Percentiles rank a stretch among this genome's conserved stretches.
These are phyloP conservation scores for Dipodascopsis uninucleata DNA, from an alignment of 805 yeast species.

Conservation along the genomic window DNA sequence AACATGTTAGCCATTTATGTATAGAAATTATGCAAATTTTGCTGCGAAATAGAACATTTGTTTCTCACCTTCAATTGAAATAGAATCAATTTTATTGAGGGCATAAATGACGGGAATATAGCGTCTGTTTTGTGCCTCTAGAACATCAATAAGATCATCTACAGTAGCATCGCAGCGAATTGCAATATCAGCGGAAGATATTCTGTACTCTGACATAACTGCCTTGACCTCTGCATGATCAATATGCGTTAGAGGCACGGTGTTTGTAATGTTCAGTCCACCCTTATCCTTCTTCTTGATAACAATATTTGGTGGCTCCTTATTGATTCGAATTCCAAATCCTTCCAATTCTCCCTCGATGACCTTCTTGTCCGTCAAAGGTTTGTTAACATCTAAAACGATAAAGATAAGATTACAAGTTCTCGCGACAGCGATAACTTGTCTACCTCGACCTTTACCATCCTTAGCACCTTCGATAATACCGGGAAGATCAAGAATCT, in stretches of 20 bases:
- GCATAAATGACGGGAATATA: slow-evolving; percentile 96
- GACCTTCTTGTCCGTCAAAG: slow-evolving; percentile 87
- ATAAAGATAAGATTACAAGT: slow-evolving; percentile 91
- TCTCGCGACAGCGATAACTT: slow-evolving; percentile 98
- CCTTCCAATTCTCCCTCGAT: slow-evolving; percentile 96
- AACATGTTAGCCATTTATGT: no score
- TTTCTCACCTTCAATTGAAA: slow-evolving; percentile 64
- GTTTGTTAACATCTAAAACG: slow-evolving; percentile 93
- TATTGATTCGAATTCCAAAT: slow-evolving; percentile 91
- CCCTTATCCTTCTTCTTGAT: slow-evolving; percentile 93
- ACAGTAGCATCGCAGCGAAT: slow-evolving; percentile 97
- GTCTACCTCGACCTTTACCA: slow-evolving; percentile 97
- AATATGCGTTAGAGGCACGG: slow-evolving; percentile 86
- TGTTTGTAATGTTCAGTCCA: slow-evolving; percentile 88
- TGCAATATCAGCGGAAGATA: slow-evolving; percentile 93
- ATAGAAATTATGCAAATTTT: no score
- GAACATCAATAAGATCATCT: slow-evolving; percentile 90
- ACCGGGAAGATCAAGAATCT: slow-evolving; percentile 95
- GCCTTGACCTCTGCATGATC: slow-evolving; percentile 93
- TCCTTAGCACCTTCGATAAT: slow-evolving; percentile 97
- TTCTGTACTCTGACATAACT: slow-evolving; percentile 91
- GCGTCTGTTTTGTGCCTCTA: slow-evolving; percentile 85
- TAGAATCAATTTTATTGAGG: slow-evolving; percentile 91
- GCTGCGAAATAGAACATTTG: no score
- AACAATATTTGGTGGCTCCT: slow-evolving; percentile 83